Conservation (phyloP, 176 grass and related monocot genomes). For the Saccharum officinarum region DNA sequence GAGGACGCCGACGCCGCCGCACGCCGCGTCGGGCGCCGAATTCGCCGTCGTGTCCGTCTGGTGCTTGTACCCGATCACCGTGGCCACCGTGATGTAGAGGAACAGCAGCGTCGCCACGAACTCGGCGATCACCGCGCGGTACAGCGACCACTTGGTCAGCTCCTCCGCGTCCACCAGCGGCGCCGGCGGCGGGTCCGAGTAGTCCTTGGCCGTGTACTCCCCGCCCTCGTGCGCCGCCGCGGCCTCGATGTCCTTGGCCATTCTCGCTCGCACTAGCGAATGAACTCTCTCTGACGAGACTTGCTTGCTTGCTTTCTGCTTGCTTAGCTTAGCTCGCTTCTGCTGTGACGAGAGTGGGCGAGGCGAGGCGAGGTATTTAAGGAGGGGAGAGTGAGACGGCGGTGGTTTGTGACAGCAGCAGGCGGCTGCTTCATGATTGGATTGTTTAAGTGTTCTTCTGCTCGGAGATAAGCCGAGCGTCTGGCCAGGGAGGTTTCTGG, state of each 20-base stretch:
- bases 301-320: background rate
- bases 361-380: constrained; percentile 62
- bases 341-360: constrained; percentile 17
- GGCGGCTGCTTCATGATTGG: constrained; percentile 36
- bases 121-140: constrained; percentile 87
- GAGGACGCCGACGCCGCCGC: constrained; percentile 81
- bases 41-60: constrained; percentile 49
- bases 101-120: constrained; percentile 87
- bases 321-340: background rate
- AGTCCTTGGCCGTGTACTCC: constrained; percentile 74
- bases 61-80: constrained; percentile 90
- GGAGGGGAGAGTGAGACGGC: background rate
- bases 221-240: constrained; percentile 28
- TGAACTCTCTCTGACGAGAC: background rate
- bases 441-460: constrained; percentile 41
- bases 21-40: constrained; percentile 46
- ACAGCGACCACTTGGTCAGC: constrained; percentile 87
- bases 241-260: constrained; percentile 73
- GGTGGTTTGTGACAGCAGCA: constrained; percentile 41
- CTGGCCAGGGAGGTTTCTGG: constrained; percentile 20
- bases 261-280: background rate
- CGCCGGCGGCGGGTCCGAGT: constrained; percentile 75
- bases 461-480: constrained; percentile 34
- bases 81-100: constrained; percentile 85
- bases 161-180: constrained; percentile 72